Evolutionary conservation across 352 stramenopile species (phyloP).

Genomic region (Achlya hypogyna): DNA sequence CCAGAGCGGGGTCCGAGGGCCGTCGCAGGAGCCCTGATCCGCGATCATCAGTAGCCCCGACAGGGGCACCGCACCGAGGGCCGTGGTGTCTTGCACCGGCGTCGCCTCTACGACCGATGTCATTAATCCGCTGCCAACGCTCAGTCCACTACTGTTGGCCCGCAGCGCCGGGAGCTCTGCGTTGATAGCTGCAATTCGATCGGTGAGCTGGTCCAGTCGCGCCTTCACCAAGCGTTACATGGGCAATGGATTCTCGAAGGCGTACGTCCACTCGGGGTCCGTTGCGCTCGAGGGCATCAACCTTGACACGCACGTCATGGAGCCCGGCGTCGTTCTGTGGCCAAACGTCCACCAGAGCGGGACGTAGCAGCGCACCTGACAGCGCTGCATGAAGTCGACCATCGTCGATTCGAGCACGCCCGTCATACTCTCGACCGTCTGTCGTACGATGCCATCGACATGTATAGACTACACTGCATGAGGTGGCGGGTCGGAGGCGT

Average conservation of each 20-base stretch:
- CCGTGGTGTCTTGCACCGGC: background rate
- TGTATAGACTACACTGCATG: background rate
- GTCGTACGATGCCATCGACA: background rate
- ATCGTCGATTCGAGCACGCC: background rate
- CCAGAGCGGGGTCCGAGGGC: constrained; percentile 22
- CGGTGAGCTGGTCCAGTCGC: constrained; percentile 46
- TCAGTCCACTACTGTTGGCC: background rate
- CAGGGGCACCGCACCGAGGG: background rate
- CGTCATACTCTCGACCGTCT: background rate
- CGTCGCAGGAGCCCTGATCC: constrained; percentile 28
- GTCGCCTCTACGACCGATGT: no score
- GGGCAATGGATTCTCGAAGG: background rate
- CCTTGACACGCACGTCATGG: constrained; percentile 7
- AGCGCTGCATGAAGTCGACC: background rate
- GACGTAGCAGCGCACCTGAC: background rate
- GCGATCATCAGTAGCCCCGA: background rate
- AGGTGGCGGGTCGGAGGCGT: background rate
- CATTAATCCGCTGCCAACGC: background rate
- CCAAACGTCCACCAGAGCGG: background rate
- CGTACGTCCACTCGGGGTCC: constrained; percentile 4
- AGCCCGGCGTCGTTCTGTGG: background rate
- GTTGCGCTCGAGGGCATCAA: constrained; percentile 1
- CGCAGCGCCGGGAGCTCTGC: constrained; percentile 13
- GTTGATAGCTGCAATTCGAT: constrained; percentile 35
- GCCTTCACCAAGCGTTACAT: constrained; percentile 23